Base-by-base conservation (phyloP, 2,329 filamentous ascomycete species). In the Decorospora gaudefroyi region DNA sequence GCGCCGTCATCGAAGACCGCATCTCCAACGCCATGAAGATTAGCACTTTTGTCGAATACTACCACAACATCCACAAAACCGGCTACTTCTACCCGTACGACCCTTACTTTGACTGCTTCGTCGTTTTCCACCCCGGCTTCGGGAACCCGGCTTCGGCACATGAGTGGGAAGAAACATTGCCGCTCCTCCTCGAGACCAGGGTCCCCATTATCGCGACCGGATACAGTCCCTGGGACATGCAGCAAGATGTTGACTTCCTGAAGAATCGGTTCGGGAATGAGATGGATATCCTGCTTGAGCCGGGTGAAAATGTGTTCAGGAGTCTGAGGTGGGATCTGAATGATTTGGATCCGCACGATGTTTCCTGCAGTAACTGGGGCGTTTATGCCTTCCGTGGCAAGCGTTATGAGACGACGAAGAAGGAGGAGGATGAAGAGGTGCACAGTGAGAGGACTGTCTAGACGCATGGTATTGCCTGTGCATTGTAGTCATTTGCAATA, bases 331-430 rank as follows among this genome's bases (percentile, higher is more conserved):
- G 95, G 95, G 95, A 99, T 73, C 72, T 99, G 64, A 96, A 99
- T 65, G 95, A 99, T 65, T 75, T 93, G 53, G 93, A 96, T 68
- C 91, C 92, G 5, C 88, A 95, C 66, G 93, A 97, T 71, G 78
- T 97, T 51, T 96, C 86, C 60, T 95, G 90, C 64, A 92, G 93
- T 42, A 99, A 99, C 72, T 99, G 90, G 90, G 93, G 93, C 8
- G 78, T 96, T 2, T 99, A 95, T 90, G 90, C 87, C 10, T 99
- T 99, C 77, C 83, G 93, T 73, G 93, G 93, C 60, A 99, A 99
- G 83, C 87, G 92, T 83, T 96, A 88, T 55, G 85, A 88, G 72
- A 78, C 85, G 19, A 81, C 78, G 4, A 79, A 70, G 35, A 83
- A 78, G 64, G 75, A 80, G 7, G 60, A 59, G 22, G 61, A 63